Conservation (phyloP, 129 eudicot genomes). For the Silybum marianum region DNA sequence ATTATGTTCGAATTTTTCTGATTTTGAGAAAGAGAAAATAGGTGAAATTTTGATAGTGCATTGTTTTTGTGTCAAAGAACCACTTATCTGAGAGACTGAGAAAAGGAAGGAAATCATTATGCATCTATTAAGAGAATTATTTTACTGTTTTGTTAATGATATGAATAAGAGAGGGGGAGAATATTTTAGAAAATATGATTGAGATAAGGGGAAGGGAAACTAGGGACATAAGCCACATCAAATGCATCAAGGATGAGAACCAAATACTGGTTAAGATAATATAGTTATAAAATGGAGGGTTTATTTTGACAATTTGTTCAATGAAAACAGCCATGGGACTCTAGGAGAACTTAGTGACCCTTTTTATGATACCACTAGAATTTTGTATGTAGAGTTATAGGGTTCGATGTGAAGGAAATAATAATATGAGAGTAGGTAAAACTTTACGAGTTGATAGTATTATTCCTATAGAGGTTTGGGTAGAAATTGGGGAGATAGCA, state of each 20-base stretch:
- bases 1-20: not conserved
- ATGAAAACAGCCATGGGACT: not conserved
- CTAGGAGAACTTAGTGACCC: not conserved
- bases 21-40: not conserved
- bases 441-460: not conserved
- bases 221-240: not conserved
- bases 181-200: no score
- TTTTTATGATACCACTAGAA: not conserved
- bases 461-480: not conserved
- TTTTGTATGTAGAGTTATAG: conserved; percentile 5
- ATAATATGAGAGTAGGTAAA: not conserved
- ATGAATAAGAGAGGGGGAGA: not conserved
- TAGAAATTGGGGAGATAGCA: not conserved
- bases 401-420: not conserved
- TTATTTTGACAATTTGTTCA: not conserved
- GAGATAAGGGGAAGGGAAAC: not conserved
- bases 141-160: not conserved
- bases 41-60: conserved; percentile 7
- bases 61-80: conserved; percentile 10
- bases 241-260: not conserved
- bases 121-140: not conserved
- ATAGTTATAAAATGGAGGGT: not conserved
- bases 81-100: not conserved
- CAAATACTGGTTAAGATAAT: not conserved
- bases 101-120: conserved; percentile 4